Percentiles rank a stretch among this genome's conserved stretches.
phyloP scores from a whole-genome alignment of 192 early-diverging fungal species.

The Jimgerdemannia flammicorona region DNA sequence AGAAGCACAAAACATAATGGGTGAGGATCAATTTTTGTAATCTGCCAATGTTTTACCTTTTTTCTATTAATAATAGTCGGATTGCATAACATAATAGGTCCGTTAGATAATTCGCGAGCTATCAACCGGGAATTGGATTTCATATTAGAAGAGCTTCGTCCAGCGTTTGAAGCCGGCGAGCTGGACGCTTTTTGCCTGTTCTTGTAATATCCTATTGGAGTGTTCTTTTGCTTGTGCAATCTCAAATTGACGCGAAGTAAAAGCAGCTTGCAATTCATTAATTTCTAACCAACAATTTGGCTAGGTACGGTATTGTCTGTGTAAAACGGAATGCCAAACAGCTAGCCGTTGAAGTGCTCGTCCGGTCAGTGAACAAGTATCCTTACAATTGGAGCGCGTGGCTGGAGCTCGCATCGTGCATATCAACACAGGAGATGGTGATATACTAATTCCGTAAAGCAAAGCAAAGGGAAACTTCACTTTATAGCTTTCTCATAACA shows the following conservation, averaged over 20 bases:
- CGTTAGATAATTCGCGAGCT: conserved; percentile 33
- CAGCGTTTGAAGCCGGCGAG: conserved; percentile 30
- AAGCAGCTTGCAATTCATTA: too few relatives aligned
- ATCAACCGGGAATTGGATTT: conserved; percentile 44
- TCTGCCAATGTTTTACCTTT: neutral
- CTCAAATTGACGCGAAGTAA: too few relatives aligned
- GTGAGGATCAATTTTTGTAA: conserved; percentile 15
- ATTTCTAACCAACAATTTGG: neutral
- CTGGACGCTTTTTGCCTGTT: conserved; percentile 70
- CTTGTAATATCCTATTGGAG: conserved; percentile 37
- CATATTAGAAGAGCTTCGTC: conserved; percentile 42
- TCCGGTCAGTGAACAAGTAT: conserved; percentile 65
- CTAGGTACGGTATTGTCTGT: conserved; percentile 52
- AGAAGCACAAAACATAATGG: conserved; percentile 51
- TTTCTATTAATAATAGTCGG: neutral
- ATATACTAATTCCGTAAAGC: neutral
- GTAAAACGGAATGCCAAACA: conserved; percentile 31
- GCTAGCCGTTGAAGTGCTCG: conserved; percentile 48
- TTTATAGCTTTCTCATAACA: too few relatives aligned
- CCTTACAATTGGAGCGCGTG: conserved; percentile 93
- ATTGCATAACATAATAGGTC: neutral
- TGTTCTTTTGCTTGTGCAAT: too few relatives aligned
- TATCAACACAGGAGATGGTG: conserved; percentile 39
- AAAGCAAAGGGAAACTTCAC: too few relatives aligned
- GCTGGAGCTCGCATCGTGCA: conserved; percentile 63